Conservation (phyloP, 805 yeast species). For the Metschnikowia dekortorum region DNA sequence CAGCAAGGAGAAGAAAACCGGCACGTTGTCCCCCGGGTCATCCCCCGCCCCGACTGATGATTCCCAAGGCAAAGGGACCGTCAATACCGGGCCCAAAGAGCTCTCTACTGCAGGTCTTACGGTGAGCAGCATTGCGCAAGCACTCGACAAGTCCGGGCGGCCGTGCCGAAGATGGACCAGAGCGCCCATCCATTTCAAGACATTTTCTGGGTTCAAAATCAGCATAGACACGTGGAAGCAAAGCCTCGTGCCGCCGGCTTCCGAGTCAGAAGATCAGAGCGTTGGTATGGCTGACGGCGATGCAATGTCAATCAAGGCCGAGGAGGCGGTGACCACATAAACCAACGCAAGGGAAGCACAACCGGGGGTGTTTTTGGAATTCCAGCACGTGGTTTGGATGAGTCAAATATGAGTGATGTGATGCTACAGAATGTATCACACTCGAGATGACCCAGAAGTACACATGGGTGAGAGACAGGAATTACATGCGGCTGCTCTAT, state of each 20-base stretch:
- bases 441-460: too few relatives aligned
- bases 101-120: conserved; percentile 39
- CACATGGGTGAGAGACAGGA: too few relatives aligned
- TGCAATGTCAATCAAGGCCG: background rate
- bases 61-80: conserved; percentile 11
- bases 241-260: background rate
- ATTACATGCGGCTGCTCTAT: too few relatives aligned
- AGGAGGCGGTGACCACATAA: background rate
- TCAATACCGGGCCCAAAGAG: conserved; percentile 35
- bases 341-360: background rate
- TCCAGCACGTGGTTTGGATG: background rate
- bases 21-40: conserved; percentile 17
- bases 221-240: conserved; percentile 18
- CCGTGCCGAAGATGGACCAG: conserved; percentile 34
- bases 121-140: conserved; percentile 29
- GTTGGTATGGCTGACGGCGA: background rate
- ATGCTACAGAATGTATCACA: too few relatives aligned
- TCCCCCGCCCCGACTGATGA: conserved; percentile 23
- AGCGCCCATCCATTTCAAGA: conserved; percentile 32
- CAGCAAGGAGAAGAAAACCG: conserved; percentile 27
- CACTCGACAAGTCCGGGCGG: conserved; percentile 34
- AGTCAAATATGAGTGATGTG: too few relatives aligned
- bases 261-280: background rate
- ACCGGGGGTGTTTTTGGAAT: background rate
- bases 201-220: conserved; percentile 41